Conservation (phyloP, 2,329 filamentous ascomycete species). For the Apiospora phragmitis region DNA sequence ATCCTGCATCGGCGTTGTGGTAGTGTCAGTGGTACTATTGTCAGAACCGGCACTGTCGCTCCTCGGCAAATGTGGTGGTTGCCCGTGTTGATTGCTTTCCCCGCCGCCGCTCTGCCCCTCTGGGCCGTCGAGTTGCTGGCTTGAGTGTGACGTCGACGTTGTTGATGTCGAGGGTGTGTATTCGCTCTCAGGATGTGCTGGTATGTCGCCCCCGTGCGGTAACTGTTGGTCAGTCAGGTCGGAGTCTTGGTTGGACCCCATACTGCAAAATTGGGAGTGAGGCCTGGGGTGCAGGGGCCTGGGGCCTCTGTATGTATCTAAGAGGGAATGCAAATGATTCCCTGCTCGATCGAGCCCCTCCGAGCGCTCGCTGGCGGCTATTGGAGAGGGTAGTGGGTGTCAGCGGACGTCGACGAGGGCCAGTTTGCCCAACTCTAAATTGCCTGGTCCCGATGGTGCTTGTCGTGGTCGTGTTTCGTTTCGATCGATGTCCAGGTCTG, state of each 20-base stretch:
- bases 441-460: neutral
- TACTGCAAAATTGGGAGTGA: neutral
- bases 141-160: neutral
- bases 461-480: neutral
- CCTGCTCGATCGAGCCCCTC: conserved; percentile 3
- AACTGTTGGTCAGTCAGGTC: neutral
- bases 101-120: neutral
- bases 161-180: neutral
- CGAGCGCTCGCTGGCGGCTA: neutral
- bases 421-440: conserved; percentile 8
- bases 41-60: neutral
- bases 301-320: neutral
- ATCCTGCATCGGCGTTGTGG: neutral
- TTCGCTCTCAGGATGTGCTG: neutral
- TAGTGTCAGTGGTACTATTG: neutral
- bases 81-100: neutral
- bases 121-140: neutral
- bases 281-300: conserved; percentile 1
- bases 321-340: neutral
- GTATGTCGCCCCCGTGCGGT: neutral
- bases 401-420: neutral
- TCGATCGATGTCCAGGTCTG: neutral
- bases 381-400: conserved; percentile 1
- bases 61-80: neutral
- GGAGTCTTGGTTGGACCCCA: neutral